Evolutionary conservation across 2,329 filamentous ascomycete genomes (phyloP).

Genomic region (Apiospora sp.): DNA sequence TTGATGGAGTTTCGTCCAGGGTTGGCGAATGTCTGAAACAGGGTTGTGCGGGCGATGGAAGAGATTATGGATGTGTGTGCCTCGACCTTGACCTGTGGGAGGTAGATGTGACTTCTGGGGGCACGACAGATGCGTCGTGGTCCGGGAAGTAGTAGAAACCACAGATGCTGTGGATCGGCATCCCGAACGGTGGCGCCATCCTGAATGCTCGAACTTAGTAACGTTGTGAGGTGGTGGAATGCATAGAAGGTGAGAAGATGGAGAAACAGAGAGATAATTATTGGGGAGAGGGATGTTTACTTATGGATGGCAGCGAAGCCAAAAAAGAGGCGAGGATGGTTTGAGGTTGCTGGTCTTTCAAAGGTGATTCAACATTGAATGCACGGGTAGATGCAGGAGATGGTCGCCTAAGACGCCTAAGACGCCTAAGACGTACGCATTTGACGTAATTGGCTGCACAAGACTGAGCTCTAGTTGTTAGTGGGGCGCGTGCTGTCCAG

Average conservation of each 20-base stretch:
- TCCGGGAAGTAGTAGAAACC: background rate
- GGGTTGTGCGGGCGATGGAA: constrained; percentile 23
- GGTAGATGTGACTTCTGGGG: background rate
- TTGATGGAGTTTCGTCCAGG: background rate
- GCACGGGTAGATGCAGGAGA: too few relatives aligned
- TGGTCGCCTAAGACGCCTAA: too few relatives aligned
- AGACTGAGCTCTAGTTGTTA: too few relatives aligned
- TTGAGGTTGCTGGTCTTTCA: background rate
- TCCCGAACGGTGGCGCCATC: background rate
- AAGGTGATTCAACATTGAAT: too few relatives aligned
- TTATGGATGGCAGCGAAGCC: background rate
- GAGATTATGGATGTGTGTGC: constrained; percentile 25
- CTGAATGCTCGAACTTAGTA: background rate
- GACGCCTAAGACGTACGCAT: too few relatives aligned
- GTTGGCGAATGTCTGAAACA: constrained; percentile 27
- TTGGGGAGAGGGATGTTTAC: background rate
- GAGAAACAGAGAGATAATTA: background rate
- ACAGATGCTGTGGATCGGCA: background rate
- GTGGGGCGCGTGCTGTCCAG: too few relatives aligned
- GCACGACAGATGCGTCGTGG: too few relatives aligned
- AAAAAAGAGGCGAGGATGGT: background rate
- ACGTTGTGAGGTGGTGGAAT: background rate
- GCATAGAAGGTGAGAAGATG: background rate
- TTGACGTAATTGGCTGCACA: too few relatives aligned
- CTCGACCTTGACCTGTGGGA: constrained; percentile 21